Conservation (phyloP, 108 stramenopile species). For the Aurantiochytrium sp. region DNA sequence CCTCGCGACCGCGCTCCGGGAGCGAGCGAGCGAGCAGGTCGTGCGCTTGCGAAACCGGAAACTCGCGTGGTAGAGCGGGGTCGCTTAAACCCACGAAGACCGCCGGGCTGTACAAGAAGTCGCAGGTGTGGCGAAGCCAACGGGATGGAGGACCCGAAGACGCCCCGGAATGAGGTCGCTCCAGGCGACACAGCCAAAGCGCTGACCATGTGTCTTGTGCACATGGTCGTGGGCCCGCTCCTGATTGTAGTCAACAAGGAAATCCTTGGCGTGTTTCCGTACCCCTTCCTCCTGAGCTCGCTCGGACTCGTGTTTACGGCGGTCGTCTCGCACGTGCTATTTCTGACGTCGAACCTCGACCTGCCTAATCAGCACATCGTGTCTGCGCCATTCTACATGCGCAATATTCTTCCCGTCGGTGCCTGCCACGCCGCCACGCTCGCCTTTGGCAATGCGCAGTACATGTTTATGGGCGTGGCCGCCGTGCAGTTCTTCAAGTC, state of each 20-base stretch:
- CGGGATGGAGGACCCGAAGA: too few relatives aligned
- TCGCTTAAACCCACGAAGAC: too few relatives aligned
- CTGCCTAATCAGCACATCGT: not conserved
- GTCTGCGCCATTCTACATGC: not conserved
- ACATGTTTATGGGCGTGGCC: conserved; percentile 37
- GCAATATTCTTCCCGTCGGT: conserved; percentile 34
- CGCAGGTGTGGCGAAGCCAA: too few relatives aligned
- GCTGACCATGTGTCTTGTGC: not conserved
- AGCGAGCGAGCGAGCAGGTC: too few relatives aligned
- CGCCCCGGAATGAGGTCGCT: too few relatives aligned
- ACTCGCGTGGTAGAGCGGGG: too few relatives aligned
- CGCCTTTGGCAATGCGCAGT: conserved; percentile 41
- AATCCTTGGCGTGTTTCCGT: conserved; percentile 36
- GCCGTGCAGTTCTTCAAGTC: not conserved
- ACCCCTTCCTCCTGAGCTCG: conserved; percentile 29
- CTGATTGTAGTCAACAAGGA: conserved; percentile 42
- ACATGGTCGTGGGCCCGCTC: conserved; percentile 40
- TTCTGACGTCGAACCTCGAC: not conserved
- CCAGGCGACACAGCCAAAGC: not conserved
- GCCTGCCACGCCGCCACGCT: conserved; percentile 35
- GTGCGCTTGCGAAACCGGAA: too few relatives aligned
- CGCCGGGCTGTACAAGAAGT: too few relatives aligned
- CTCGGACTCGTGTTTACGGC: conserved; percentile 17
- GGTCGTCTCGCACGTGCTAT: not conserved
- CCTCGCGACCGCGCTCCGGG: too few relatives aligned